Percentiles rank a stretch among this genome's conserved stretches.
These are phyloP conservation scores for Microcyclospora pomicola DNA, from an alignment of 2,329 filamentous ascomycete species.

Conservation along the genomic window DNA sequence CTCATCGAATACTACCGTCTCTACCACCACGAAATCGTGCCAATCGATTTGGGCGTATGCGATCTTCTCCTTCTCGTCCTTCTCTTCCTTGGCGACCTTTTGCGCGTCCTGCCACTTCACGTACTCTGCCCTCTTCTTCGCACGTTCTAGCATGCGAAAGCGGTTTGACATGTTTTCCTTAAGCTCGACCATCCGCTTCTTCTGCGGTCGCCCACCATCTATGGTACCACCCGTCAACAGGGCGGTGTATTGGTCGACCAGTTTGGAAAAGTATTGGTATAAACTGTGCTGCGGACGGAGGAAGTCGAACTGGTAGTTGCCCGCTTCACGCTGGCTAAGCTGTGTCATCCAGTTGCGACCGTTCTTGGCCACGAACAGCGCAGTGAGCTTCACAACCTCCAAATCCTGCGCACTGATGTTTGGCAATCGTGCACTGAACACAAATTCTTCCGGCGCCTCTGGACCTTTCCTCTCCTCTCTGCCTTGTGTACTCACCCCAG, in stretches of 20 bases:
- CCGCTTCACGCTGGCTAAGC: constrained; percentile 72
- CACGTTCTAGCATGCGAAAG: constrained; percentile 63
- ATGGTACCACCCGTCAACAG: constrained; percentile 55
- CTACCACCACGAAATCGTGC: constrained; percentile 93
- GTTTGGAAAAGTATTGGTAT: constrained; percentile 85
- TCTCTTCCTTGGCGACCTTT: constrained; percentile 77
- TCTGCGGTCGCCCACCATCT: constrained; percentile 56
- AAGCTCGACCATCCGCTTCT: constrained; percentile 58
- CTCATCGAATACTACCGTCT: constrained; percentile 86
- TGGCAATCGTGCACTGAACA: constrained; percentile 92
- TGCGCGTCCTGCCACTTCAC: constrained; percentile 71
- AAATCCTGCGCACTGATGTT: constrained; percentile 93
- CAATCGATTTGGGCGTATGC: constrained; percentile 83
- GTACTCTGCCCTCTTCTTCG: constrained; percentile 78
- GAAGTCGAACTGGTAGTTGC: constrained; percentile 94
- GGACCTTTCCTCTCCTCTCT: constrained; percentile 60
- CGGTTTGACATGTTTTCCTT: constrained; percentile 65
- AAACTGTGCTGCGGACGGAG: constrained; percentile 88
- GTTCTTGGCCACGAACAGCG: constrained; percentile 83
- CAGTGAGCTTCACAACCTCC: constrained; percentile 58
- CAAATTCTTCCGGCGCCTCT: constrained; percentile 65
- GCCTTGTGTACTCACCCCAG: constrained; percentile 32
- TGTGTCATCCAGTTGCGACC: constrained; percentile 84
- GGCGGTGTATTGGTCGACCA: constrained; percentile 86
- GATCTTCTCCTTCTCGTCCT: constrained; percentile 65